Evolutionary conservation across 371 early-diverging fungal genomes (phyloP), one percentile per base, ranked within the genome.

Genomic region (Capillidium rhysosporum): DNA sequence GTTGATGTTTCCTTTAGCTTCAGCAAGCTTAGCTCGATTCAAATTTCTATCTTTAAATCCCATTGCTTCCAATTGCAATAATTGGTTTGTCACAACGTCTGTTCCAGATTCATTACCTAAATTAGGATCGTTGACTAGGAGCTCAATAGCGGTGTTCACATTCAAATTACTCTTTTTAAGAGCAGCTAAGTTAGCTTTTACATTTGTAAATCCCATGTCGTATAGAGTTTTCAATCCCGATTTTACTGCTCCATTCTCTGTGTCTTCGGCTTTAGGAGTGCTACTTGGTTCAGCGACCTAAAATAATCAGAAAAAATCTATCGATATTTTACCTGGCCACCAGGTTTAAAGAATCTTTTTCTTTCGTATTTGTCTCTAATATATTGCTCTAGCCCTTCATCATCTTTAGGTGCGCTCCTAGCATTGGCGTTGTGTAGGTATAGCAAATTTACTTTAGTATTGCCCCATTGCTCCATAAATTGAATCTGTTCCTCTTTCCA

Each of bases 401-500:
- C 44, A 25, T 53, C 54, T 2, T 23, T 40, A 16, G 54, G 54
- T 5, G 34, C 30, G 12, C 38, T 40, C 7, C 28, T 21, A 40
- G 23, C 20, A 10, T 41, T 30, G 9, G 54, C 43, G 24, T 53
- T 18, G 28, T 40, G 28, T 7, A 41, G 24, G 25, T 53, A 53
- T 18, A 53, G 29, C 20, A 14, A 10, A 28, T 53, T 53, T 4
- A 53, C 44, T 43, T 53, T 53, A n/a, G 30, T 24, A 18, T 53
- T 53, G 9, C 54, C 54, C 44, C 54, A 41, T n/a, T 53, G n/a
- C 30, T 21, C 23, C 30, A 64, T 59, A 70, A 80, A 82, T 46
- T 86, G 85, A 49, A 96, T 79, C 64, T 96, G 92, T 47, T 90
- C 90, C 5, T 77, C 71, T 7, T 89, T 86, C 95, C 95, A 96